phyloP scores from a whole-genome alignment of 164 flowering plant species.

The Saururus chinensis region DNA sequence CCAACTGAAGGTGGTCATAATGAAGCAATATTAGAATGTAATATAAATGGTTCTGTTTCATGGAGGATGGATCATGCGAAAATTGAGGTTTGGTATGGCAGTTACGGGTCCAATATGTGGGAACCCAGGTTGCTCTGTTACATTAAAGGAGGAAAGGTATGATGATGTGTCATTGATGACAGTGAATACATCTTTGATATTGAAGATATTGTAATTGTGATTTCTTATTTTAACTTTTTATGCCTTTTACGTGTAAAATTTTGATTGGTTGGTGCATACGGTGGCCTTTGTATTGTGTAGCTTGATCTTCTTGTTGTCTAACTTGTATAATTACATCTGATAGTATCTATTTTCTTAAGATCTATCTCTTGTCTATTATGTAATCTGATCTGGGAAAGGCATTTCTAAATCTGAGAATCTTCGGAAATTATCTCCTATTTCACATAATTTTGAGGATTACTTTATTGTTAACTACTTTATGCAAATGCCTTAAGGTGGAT shows the following conservation, averaged over 20 bases:
- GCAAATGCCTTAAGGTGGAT: constrained; percentile 39
- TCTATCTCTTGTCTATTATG: no score
- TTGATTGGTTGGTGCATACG: background rate
- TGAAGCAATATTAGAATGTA: background rate
- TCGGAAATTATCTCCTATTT: background rate
- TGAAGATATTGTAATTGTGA: no score
- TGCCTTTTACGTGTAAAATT: no score
- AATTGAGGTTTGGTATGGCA: constrained; percentile 75
- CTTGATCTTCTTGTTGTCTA: background rate
- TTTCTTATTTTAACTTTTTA: no score
- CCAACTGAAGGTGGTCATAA: background rate
- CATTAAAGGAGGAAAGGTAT: constrained; percentile 90
- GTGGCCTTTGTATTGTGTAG: background rate
- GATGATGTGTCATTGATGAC: background rate
- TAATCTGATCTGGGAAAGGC: no score
- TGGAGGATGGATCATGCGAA: constrained; percentile 71
- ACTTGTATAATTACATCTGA: no score
- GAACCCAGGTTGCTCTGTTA: constrained; percentile 74
- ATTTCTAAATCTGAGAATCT: background rate
- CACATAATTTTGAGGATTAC: background rate
- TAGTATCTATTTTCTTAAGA: no score
- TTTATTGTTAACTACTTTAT: background rate
- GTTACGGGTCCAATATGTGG: constrained; percentile 92
- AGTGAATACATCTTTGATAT: background rate
- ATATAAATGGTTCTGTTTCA: constrained; percentile 14